Percentiles rank a stretch among this genome's conserved stretches.
Evolutionary conservation across 208 protist genomes (phyloP).

Genomic region (Crithidia brevicula): DNA sequence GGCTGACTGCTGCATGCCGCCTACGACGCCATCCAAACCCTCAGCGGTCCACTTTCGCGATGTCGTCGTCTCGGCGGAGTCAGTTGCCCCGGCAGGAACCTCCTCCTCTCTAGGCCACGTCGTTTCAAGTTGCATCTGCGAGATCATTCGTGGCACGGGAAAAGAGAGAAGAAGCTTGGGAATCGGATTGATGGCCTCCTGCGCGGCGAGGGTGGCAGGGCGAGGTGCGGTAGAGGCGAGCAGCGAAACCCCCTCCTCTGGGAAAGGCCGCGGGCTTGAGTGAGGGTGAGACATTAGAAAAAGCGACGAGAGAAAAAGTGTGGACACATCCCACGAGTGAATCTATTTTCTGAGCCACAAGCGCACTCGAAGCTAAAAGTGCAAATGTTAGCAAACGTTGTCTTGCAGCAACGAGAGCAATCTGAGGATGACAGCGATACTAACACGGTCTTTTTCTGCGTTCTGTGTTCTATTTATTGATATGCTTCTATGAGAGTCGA

Average conservation of each 20-base stretch:
- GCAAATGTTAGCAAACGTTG: too few relatives aligned
- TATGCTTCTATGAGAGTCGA: too few relatives aligned
- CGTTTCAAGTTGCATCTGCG: slow-evolving; percentile 32
- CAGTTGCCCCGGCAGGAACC: background rate
- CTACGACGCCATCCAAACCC: slow-evolving; percentile 29
- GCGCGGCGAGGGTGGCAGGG: slow-evolving; percentile 30
- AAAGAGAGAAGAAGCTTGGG: slow-evolving; percentile 60
- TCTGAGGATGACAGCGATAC: too few relatives aligned
- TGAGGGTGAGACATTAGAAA: background rate
- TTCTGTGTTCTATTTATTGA: too few relatives aligned
- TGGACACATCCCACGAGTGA: too few relatives aligned
- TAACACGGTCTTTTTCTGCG: too few relatives aligned
- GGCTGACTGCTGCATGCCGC: slow-evolving; percentile 42
- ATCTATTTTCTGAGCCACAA: too few relatives aligned
- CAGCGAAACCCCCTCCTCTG: background rate
- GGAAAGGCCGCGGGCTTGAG: background rate
- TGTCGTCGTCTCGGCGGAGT: background rate
- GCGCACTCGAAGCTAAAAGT: too few relatives aligned
- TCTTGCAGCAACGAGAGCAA: too few relatives aligned
- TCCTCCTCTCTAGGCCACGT: slow-evolving; percentile 14
- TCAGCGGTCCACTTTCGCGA: slow-evolving; percentile 2
- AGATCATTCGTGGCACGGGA: slow-evolving; percentile 37
- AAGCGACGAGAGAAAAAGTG: too few relatives aligned
- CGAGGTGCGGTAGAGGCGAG: slow-evolving; percentile 14
- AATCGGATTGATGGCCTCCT: slow-evolving; percentile 41